Percentiles rank a stretch among this genome's conserved stretches.
Evolutionary conservation across 2,329 filamentous ascomycete genomes (phyloP).

Genomic region (Scedosporium dehoogii): DNA sequence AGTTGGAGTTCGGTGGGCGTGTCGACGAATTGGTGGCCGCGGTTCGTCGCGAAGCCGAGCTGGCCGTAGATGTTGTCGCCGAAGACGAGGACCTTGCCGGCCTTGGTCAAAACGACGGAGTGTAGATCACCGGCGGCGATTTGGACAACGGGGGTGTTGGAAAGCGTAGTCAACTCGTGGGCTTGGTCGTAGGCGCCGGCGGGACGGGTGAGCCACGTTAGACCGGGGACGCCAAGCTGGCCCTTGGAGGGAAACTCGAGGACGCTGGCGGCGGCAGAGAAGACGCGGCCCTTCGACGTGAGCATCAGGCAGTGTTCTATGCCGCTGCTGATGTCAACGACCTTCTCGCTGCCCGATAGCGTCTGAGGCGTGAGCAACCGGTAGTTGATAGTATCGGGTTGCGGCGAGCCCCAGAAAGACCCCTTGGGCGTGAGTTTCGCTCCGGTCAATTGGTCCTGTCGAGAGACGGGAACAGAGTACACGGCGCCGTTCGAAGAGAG

Average conservation of each 20-base stretch:
- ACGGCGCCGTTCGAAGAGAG: conserved; percentile 65
- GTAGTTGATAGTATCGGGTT: conserved; percentile 49
- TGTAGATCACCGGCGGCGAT: conserved; percentile 84
- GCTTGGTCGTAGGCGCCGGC: conserved; percentile 69
- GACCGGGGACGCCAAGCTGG: conserved; percentile 76
- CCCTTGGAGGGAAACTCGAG: conserved; percentile 71
- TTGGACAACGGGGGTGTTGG: conserved; percentile 58
- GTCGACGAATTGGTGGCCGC: conserved; percentile 53
- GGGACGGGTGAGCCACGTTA: conserved; percentile 72
- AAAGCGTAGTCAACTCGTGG: conserved; percentile 66
- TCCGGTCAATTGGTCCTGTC: conserved; percentile 57
- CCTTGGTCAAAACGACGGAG: conserved; percentile 65
- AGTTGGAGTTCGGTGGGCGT: conserved; percentile 62
- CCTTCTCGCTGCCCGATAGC: conserved; percentile 59
- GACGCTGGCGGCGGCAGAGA: conserved; percentile 74
- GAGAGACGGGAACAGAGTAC: conserved; percentile 74
- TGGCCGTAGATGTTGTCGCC: conserved; percentile 91
- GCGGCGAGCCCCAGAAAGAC: conserved; percentile 48
- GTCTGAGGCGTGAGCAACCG: conserved; percentile 57
- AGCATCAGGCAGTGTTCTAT: conserved; percentile 80
- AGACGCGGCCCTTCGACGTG: conserved; percentile 76
- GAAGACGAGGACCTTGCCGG: conserved; percentile 74
- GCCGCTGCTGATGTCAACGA: conserved; percentile 66
- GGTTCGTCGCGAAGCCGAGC: conserved; percentile 66
- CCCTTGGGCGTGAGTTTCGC: conserved; percentile 46